Conservation (phyloP, 306 rosid genomes). For the Gastrolobium villosum region DNA sequence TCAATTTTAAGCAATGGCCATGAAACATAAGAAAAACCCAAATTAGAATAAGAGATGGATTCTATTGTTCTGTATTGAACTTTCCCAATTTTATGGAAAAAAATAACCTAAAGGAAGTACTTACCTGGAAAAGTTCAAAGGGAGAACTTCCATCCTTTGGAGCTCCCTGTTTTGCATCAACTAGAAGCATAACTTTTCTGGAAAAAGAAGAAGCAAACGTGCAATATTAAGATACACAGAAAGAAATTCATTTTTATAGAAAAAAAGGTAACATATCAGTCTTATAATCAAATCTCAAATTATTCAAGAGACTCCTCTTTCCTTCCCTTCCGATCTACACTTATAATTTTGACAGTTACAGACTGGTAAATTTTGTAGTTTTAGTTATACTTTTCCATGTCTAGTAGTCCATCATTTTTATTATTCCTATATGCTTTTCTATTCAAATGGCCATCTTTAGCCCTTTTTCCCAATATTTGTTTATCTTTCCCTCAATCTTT, state of each 20-base stretch:
- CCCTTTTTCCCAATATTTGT: too few relatives aligned
- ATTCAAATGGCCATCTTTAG: too few relatives aligned
- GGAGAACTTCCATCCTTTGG: constrained; percentile 92
- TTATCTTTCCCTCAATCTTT: too few relatives aligned
- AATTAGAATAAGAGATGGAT: constrained; percentile 21
- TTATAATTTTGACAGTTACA: background rate
- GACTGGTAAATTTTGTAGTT: background rate
- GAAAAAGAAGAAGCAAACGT: constrained; percentile 31
- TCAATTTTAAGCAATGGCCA: background rate
- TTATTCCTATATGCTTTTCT: background rate
- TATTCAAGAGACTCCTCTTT: background rate
- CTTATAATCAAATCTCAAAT: constrained; percentile 14
- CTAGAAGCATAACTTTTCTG: constrained; percentile 86
- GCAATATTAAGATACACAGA: constrained; percentile 22
- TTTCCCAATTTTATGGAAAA: background rate
- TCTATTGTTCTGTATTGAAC: constrained; percentile 23
- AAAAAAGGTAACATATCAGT: constrained; percentile 17
- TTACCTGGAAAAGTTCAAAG: constrained; percentile 88
- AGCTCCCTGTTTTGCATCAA: constrained; percentile 94
- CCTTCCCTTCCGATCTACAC: background rate
- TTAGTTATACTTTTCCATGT: background rate
- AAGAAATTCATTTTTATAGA: background rate
- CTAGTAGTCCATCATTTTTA: background rate
- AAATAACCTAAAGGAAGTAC: constrained; percentile 35
- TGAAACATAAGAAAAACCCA: background rate